These are phyloP conservation scores for Arabidopsis hybrid DNA, from an alignment of 441 rosid genomes.

Conservation along the genomic window DNA sequence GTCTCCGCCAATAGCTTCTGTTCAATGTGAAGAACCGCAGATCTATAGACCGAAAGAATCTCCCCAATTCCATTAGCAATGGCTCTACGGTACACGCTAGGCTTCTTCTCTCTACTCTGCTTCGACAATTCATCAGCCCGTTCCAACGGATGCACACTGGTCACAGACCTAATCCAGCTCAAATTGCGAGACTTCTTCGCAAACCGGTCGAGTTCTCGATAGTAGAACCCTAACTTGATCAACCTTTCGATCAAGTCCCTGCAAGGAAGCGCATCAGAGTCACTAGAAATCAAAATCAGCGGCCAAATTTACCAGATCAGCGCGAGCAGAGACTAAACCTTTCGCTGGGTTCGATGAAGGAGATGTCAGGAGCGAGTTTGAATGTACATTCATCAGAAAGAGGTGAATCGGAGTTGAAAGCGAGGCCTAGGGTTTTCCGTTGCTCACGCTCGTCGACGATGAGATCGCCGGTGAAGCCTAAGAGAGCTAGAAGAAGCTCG, in stretches of 20 bases:
- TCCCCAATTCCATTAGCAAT: conserved; percentile 94
- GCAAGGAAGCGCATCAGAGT: conserved; percentile 23
- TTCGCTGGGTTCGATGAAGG: conserved; percentile 87
- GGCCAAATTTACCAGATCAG: conserved; percentile 13
- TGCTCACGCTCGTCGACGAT: conserved; percentile 90
- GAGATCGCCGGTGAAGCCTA: conserved; percentile 96
- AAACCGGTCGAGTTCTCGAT: conserved; percentile 89
- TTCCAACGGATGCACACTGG: conserved; percentile 56
- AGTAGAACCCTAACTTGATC: conserved; percentile 84
- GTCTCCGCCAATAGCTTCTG: conserved; percentile 82
- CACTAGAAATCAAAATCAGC: conserved; percentile 7
- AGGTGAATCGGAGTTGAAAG: conserved; percentile 61
- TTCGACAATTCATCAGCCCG: conserved; percentile 58
- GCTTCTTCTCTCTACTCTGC: conserved; percentile 52
- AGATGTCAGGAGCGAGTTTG: conserved; percentile 91
- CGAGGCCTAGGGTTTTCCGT: conserved; percentile 62
- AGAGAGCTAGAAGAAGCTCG: conserved; percentile 84
- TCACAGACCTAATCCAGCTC: conserved; percentile 79
- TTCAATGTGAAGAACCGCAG: conserved; percentile 94
- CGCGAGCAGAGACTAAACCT: conserved; percentile 50
- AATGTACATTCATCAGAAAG: conserved; percentile 73
- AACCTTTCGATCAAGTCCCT: conserved; percentile 91
- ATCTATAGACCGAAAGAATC: conserved; percentile 83
- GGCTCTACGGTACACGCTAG: conserved; percentile 86
- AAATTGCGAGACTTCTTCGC: conserved; percentile 78